Evolutionary conservation across 148 eudicot species (phyloP), one percentile per base, ranked within the genome.

Genomic region (Spergularia bocconei): DNA sequence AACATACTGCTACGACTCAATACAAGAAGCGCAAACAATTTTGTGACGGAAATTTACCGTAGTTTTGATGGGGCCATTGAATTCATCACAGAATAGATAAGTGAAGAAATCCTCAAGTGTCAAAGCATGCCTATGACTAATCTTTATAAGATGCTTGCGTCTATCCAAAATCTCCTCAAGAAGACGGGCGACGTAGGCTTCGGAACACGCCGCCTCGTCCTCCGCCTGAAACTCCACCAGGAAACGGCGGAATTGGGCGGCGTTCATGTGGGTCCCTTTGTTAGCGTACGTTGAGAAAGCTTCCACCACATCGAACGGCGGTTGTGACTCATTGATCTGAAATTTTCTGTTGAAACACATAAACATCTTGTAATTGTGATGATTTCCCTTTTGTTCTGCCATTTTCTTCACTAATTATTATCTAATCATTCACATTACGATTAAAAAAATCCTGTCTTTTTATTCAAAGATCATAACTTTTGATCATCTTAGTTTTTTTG

Each of bases 311-410:
- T 95, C 99, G 77, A 81, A 61, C 39, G 99, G 99, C 13, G 99
- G 91, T 62, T 81, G 88, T 50, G 70, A 65, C 39, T 85, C 97
- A 57, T 62, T 84, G 79, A 91, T 83, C 82, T 86, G 91, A 76
- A 89, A 95, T 86, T 91, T 95, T 70, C 99, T 78, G 51, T 83
- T 92, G 23, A 95, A 88, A 41, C 89, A 83, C 47, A 89, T 88
- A 54, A 95, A 87, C 93, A 95, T 84, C 82, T 84, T 92, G 91
- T 95, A 95, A 80, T 84, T 87, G 52, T 82, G 73, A 29, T 69
- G 72, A 54, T 59, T 67, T 54, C 78, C 78, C 74, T 59, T 60
- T 23, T 68, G 72, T 52, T 44, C 66, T 19, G 17, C 72, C 72
- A 69, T 69, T 54, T 54, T 8, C 14, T 73, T 21, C 0, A 47